Conservation (phyloP, 75 land plant species). For the Sequoiadendron giganteum region DNA sequence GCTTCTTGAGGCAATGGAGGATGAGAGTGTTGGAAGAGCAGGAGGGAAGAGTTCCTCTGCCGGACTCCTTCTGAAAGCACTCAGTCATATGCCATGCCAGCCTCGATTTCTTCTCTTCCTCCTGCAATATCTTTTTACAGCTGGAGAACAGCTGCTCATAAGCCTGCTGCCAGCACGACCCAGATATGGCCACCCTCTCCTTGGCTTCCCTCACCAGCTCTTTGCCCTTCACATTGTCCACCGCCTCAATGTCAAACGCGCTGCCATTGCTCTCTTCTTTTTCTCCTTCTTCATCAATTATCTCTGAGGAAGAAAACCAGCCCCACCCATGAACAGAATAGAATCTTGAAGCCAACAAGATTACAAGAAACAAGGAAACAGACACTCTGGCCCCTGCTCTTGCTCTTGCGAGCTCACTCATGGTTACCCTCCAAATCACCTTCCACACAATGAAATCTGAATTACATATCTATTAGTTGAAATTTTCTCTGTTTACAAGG, state of each 20-base stretch:
- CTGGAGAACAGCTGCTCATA: conserved; percentile 52
- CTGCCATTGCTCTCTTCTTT: neutral
- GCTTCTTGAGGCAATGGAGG: conserved; percentile 38
- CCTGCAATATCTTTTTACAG: conserved; percentile 59
- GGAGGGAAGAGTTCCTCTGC: conserved; percentile 35
- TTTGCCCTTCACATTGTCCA: conserved; percentile 20
- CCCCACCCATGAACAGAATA: neutral
- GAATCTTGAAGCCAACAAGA: neutral
- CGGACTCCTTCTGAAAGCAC: conserved; percentile 71
- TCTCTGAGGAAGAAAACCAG: neutral
- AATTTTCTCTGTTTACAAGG: neutral
- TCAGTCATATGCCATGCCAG: conserved; percentile 74
- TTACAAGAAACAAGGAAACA: neutral
- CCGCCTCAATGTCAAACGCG: neutral
- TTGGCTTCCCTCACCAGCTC: conserved; percentile 34
- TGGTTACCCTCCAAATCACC: no score
- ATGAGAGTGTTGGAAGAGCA: conserved; percentile 44
- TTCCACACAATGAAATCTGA: no score
- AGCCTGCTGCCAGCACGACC: conserved; percentile 71
- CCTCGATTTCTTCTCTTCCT: conserved; percentile 55
- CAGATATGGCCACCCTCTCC: conserved; percentile 10
- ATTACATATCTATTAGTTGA: neutral
- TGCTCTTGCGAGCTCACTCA: neutral
- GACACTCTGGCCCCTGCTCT: neutral
- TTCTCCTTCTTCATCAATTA: neutral